Conservation (phyloP, 257 asterid genomes). For the Echites panduratus region DNA sequence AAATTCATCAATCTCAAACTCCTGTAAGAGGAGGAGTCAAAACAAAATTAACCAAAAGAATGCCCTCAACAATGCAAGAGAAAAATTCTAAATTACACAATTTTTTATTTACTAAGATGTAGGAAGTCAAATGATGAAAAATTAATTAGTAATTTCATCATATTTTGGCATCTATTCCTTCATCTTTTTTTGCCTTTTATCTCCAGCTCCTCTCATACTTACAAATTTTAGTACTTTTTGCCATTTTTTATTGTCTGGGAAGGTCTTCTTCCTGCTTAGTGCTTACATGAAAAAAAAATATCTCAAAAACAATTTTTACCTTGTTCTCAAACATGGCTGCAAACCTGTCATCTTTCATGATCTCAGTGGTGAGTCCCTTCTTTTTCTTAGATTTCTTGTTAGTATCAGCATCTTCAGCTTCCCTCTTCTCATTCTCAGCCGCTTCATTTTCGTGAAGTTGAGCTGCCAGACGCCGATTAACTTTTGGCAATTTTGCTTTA, state of each 20-base stretch:
- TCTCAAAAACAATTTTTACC: conserved; percentile 35
- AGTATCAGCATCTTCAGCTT: conserved; percentile 39
- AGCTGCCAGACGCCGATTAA: conserved; percentile 51
- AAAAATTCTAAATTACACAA: background rate
- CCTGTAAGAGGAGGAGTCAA: conserved; percentile 42
- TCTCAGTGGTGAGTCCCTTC: conserved; percentile 63
- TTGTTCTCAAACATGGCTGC: conserved; percentile 44
- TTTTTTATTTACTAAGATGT: background rate
- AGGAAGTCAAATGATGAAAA: background rate
- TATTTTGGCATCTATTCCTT: background rate
- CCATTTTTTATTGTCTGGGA: background rate
- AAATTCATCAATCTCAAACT: conserved; percentile 69
- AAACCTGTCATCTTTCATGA: conserved; percentile 74
- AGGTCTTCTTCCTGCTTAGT: background rate
- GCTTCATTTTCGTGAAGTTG: conserved; percentile 62
- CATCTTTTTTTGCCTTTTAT: background rate
- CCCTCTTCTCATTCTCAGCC: conserved; percentile 45
- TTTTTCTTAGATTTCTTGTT: conserved; percentile 69
- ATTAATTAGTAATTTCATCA: background rate
- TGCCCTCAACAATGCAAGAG: background rate
- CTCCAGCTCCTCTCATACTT: background rate
- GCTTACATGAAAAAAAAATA: background rate
- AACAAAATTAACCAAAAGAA: conserved; percentile 6
- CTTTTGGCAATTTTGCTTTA: conserved; percentile 73
- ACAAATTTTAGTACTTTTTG: background rate